These are phyloP conservation scores for Arbutus unedo DNA, from an alignment of 148 eudicot genomes.

Conservation along the genomic window DNA sequence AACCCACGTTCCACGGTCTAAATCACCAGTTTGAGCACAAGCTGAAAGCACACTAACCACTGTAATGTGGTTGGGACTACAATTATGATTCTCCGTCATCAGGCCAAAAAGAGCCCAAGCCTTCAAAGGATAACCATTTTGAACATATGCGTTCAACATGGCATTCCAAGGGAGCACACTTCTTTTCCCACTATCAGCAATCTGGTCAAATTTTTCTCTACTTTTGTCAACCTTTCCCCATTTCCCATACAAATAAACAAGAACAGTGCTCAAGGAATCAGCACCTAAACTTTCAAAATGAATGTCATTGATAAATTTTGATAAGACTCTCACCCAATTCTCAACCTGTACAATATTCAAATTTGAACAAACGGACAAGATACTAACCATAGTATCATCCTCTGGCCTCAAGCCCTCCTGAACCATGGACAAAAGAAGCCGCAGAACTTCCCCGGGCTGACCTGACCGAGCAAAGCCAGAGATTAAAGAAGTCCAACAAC, in stretches of 20 bases:
- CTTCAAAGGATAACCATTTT: constrained; percentile 58
- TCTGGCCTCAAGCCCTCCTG: constrained; percentile 42
- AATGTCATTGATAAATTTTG: constrained; percentile 17
- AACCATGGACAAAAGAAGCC: constrained; percentile 47
- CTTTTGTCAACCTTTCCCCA: constrained; percentile 43
- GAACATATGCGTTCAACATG: constrained; percentile 62
- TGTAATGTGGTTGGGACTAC: constrained; percentile 72
- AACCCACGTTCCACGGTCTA: constrained; percentile 59
- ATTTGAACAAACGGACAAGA: constrained; percentile 66
- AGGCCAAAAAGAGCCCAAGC: constrained; percentile 47
- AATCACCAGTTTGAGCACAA: constrained; percentile 78
- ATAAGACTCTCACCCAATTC: constrained; percentile 43
- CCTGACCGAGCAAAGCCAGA: constrained; percentile 55
- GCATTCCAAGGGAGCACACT: constrained; percentile 80
- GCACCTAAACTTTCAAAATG: constrained; percentile 8
- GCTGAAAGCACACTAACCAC: constrained; percentile 82
- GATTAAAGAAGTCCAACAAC: constrained; percentile 70
- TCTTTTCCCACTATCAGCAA: constrained; percentile 44
- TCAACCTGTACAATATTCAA: constrained; percentile 30
- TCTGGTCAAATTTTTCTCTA: constrained; percentile 54
- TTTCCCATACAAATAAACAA: constrained; percentile 66
- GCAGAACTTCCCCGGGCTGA: constrained; percentile 48
- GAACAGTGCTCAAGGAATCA: constrained; percentile 45
- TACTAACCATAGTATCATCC: constrained; percentile 60
- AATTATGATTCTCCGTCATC: constrained; percentile 40